Conservation (phyloP, 2,329 filamentous ascomycete species). For the Clonostachys byssicola region DNA sequence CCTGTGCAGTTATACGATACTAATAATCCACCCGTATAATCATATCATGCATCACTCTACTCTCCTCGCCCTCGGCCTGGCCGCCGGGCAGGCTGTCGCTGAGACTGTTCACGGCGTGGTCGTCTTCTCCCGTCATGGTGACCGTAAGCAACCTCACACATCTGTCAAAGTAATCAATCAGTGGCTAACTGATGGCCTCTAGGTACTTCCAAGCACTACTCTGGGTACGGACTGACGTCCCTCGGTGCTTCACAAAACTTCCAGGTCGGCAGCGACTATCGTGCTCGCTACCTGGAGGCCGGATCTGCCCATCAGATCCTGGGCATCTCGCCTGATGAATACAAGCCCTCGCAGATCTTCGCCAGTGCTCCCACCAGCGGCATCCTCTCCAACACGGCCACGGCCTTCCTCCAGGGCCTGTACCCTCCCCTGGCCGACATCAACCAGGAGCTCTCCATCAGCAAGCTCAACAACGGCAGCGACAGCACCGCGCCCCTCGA, state of each 20-base stretch:
- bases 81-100: conserved; percentile 12
- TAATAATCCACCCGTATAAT: no score
- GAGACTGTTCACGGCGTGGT: conserved; percentile 25
- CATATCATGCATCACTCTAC: background rate
- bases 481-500: conserved; percentile 18
- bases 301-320: conserved; percentile 18
- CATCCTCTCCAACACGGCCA: conserved; percentile 26
- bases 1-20: no score
- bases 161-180: background rate
- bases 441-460: conserved; percentile 14
- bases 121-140: conserved; percentile 25
- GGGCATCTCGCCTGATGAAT: conserved; percentile 23
- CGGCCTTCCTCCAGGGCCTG: conserved; percentile 26
- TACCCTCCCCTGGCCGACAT: conserved; percentile 22
- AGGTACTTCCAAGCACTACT: conserved; percentile 28
- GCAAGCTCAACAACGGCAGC: conserved; percentile 22
- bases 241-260: conserved; percentile 25
- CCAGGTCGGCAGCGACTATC: conserved; percentile 15
- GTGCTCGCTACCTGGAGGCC: conserved; percentile 12
- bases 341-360: conserved; percentile 21
- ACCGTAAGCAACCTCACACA: conserved; percentile 16
- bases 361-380: conserved; percentile 23
- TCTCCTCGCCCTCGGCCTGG: conserved; percentile 1
- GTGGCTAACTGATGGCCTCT: background rate
- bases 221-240: conserved; percentile 20